Conservation (phyloP, 805 yeast genomes). For the Candida pseudoglaebosa region DNA sequence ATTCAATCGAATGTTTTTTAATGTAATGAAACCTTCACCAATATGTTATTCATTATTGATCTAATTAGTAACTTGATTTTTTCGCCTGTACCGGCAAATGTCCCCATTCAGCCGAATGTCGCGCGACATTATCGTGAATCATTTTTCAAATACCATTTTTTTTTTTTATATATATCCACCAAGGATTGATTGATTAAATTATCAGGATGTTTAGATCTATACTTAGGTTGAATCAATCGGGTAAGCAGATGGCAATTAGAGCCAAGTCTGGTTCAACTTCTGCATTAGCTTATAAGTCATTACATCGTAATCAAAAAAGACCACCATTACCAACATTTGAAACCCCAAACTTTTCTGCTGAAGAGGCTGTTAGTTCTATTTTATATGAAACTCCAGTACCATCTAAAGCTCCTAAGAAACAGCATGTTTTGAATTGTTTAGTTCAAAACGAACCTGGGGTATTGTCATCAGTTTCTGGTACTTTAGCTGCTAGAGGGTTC, state of each 20-base stretch:
- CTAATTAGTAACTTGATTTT: too few species aligned
- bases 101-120: neutral
- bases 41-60: too few species aligned
- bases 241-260: conserved; percentile 9
- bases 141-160: neutral
- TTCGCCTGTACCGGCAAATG: too few species aligned
- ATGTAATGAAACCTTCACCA: too few species aligned
- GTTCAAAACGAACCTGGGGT: conserved; percentile 99
- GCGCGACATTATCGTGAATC: neutral
- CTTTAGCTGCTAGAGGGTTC: conserved; percentile 97
- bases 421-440: conserved; percentile 91
- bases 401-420: conserved; percentile 58
- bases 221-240: conserved; percentile 6
- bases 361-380: conserved; percentile 93
- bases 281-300: conserved; percentile 89
- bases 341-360: conserved; percentile 93
- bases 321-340: conserved; percentile 93
- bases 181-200: too few species aligned
- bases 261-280: conserved; percentile 68
- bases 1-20: too few species aligned
- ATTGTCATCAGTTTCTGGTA: conserved; percentile 85
- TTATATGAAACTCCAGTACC: conserved; percentile 84
- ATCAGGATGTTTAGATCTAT: conserved; percentile 6
- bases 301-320: conserved; percentile 79
- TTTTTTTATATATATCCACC: too few species aligned